Evolutionary conservation across 768 basidiomycete species (phyloP), one percentile per base, ranked within the genome.

Genomic region (Leccinum subgranulosum): DNA sequence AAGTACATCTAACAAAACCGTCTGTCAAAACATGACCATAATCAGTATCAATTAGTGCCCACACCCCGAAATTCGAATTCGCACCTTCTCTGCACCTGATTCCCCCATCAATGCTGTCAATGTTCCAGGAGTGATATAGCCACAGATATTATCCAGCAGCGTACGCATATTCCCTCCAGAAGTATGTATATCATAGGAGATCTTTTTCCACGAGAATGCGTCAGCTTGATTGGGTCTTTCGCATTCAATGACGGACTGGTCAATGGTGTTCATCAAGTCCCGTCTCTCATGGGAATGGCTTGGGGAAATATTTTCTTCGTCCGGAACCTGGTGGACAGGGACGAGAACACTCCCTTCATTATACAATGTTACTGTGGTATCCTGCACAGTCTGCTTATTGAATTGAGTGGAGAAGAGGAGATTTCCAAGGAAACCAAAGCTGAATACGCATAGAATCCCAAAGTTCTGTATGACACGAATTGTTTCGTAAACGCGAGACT

Each of bases 151-250:
- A 61, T 81, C 74, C 23, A 82, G 71, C 0, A 82, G 67, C 29
- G 65, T 73, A 21, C 81, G 74, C 29, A 84, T 76, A n/a, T n/a
- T n/a, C 1, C 55, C 52, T 39, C 66, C 65, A 1, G 60, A 53
- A 47, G 73, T 63, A 2, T 81, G 78, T 1, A 93, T 84, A 49
- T 78, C 79, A 69, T 94, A 94, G 56, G 77, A 75, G 48, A 92
- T 63, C 56, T 85, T 74, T 52, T 84, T 79, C 90, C 91, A 95
- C 1, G 92, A 90, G 73, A 95, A 94, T 3, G 86, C 75, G 58
- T 86, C 78, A 19, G 67, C 73, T 74, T 3, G 25, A n/a, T 2
- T 46, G 17, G 49, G 19, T 8, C 21, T 43, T 60, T 76, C 79
- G 0, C 19, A 14, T 12, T 33, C 3, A 19, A 46, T 7, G 28